Conservation (phyloP, 306 rosid species). For the Argentina anserina region DNA sequence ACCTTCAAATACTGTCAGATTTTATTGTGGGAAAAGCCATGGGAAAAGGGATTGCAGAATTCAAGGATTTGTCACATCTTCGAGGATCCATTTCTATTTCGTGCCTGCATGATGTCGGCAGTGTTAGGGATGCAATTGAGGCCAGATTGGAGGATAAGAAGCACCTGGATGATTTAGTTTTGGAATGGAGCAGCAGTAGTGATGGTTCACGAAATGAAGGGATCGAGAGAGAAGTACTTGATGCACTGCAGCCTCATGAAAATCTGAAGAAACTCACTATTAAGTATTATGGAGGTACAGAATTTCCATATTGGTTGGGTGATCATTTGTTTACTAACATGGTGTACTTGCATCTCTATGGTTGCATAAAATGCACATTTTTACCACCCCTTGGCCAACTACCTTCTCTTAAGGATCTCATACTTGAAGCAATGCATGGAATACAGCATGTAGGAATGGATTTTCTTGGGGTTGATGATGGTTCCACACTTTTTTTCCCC, state of each 20-base stretch:
- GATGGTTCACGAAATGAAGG: slow-evolving; percentile 18
- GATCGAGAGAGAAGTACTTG: slow-evolving; percentile 14
- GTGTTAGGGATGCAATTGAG: slow-evolving; percentile 3
- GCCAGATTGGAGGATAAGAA: background rate
- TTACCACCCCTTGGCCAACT: slow-evolving; percentile 28
- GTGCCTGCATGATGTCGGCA: background rate
- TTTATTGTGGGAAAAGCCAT: slow-evolving; percentile 19
- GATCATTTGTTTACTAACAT: background rate
- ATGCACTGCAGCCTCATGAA: slow-evolving; percentile 26
- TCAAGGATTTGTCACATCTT: slow-evolving; percentile 2
- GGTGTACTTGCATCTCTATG: background rate
- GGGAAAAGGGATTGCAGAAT: slow-evolving; percentile 9
- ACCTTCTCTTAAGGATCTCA: slow-evolving; percentile 27
- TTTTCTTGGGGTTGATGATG: slow-evolving; percentile 18
- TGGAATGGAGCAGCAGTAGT: slow-evolving; percentile 12
- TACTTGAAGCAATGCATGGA: slow-evolving; percentile 2
- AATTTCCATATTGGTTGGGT: slow-evolving; percentile 27
- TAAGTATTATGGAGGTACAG: slow-evolving; percentile 24
- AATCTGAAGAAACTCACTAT: slow-evolving; percentile 16
- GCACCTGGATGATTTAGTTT: background rate
- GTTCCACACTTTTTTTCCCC: slow-evolving; percentile 11
- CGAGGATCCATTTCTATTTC: slow-evolving; percentile 7
- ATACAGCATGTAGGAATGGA: slow-evolving; percentile 21
- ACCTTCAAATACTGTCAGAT: slow-evolving; percentile 18
- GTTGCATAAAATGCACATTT: slow-evolving; percentile 2